Conservation (phyloP, 768 basidiomycete species). For the Mycena albidolilacea region DNA sequence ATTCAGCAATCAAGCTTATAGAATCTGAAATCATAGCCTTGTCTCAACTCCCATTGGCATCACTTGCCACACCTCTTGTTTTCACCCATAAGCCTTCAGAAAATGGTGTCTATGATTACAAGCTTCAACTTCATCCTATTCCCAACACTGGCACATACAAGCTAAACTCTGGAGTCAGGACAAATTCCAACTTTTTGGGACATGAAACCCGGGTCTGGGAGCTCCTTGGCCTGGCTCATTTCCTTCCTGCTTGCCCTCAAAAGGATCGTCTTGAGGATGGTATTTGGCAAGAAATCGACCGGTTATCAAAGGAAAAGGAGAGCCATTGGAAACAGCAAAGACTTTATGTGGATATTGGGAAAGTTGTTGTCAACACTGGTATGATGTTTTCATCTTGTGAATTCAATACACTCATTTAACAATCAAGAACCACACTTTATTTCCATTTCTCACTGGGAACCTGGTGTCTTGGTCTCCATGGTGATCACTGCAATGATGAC, state of each 20-base stretch:
- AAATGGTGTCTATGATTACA: background rate
- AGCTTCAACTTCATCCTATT: background rate
- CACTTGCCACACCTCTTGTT: conserved; percentile 25
- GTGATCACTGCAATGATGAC: conserved; percentile 40
- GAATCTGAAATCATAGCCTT: background rate
- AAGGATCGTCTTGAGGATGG: conserved; percentile 1
- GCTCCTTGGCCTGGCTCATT: conserved; percentile 3
- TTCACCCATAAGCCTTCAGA: conserved; percentile 37
- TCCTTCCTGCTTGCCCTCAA: background rate
- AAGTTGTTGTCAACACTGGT: conserved; percentile 22
- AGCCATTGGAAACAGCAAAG: conserved; percentile 23
- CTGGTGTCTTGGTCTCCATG: conserved; percentile 11
- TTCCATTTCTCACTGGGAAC: conserved; percentile 3
- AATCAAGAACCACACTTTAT: conserved; percentile 18
- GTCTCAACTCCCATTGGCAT: background rate
- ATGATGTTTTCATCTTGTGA: background rate
- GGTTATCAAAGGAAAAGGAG: background rate
- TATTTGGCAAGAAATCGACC: conserved; percentile 2
- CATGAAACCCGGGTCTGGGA: conserved; percentile 18
- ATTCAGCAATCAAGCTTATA: background rate
- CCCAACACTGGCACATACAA: conserved; percentile 36
- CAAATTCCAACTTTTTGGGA: background rate
- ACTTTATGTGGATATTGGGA: background rate
- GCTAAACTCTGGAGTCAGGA: background rate
- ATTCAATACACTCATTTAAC: background rate